A percentile compares a stretch with the other conserved stretches of the same genome.
Evolutionary conservation across 2,329 filamentous ascomycete species (phyloP).

Genomic region (Dryadomyces quercivorus): DNA sequence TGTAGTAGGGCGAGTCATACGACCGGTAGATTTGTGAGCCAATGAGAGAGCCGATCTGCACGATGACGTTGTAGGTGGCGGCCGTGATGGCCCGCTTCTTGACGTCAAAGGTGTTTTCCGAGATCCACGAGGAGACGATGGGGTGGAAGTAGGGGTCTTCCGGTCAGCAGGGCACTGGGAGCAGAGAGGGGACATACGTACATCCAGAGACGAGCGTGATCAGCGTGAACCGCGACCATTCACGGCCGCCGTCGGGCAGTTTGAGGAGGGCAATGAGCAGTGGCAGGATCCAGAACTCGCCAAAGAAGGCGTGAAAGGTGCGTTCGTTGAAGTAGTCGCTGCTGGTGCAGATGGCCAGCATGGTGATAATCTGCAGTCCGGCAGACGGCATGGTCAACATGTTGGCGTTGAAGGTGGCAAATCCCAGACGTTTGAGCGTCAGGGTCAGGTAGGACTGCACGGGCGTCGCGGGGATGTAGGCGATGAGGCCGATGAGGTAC

Average conservation of each 20-base stretch:
- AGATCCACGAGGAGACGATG: constrained; percentile 2
- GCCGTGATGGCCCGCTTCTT: constrained; percentile 10
- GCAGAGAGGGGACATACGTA: constrained; percentile 28
- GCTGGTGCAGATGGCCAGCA: constrained; percentile 32
- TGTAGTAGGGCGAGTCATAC: constrained; percentile 41
- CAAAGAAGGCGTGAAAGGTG: constrained; percentile 31
- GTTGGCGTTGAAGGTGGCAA: constrained; percentile 47
- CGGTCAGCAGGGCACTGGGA: no score
- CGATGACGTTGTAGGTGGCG: constrained; percentile 17
- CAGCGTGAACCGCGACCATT: constrained; percentile 40
- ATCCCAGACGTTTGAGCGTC: constrained; percentile 42
- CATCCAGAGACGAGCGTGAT: constrained; percentile 25
- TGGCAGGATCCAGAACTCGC: constrained; percentile 22
- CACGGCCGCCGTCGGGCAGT: constrained; percentile 31
- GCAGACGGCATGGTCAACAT: constrained; percentile 50
- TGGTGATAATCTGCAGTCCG: constrained; percentile 37
- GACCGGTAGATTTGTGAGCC: constrained; percentile 36
- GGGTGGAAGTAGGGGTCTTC: constrained; percentile 3
- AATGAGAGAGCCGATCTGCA: constrained; percentile 23
- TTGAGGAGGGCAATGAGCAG: constrained; percentile 38
- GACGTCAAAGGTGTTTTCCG: constrained; percentile 2
- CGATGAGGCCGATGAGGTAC: constrained; percentile 34
- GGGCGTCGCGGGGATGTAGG: constrained; percentile 36
- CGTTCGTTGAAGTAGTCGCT: constrained; percentile 35
- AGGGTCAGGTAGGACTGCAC: constrained; percentile 40